Conservation (phyloP, 1,139 yeast species). For the Suhomyces bolitotheri region DNA sequence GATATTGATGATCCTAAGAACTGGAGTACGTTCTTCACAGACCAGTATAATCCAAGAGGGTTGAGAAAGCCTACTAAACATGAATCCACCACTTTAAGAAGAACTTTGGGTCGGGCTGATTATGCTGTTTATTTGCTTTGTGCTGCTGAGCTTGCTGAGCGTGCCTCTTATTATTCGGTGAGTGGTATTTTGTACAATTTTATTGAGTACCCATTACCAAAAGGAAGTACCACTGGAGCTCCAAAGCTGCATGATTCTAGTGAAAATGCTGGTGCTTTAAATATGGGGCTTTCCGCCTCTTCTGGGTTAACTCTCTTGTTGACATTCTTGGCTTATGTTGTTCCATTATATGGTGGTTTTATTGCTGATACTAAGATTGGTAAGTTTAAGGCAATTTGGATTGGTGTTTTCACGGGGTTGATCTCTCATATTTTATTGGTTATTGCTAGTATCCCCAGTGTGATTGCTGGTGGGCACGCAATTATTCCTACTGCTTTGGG, state of each 20-base stretch:
- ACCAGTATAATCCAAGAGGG: slow-evolving; percentile 23
- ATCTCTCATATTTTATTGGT: slow-evolving; percentile 26
- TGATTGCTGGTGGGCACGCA: slow-evolving; percentile 19
- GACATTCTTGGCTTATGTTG: slow-evolving; percentile 24
- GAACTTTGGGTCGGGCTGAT: slow-evolving; percentile 21
- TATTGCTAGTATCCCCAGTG: slow-evolving; percentile 23
- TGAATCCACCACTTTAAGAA: slow-evolving; percentile 19
- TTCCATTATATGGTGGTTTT: slow-evolving; percentile 26
- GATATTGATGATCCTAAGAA: slow-evolving; percentile 21
- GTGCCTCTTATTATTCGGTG: slow-evolving; percentile 25
- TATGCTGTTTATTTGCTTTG: slow-evolving; percentile 22
- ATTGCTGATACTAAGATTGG: slow-evolving; percentile 25
- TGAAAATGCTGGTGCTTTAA: slow-evolving; percentile 23
- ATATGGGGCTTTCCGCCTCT: slow-evolving; percentile 21
- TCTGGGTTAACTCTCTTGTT: slow-evolving; percentile 22
- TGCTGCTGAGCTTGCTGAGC: slow-evolving; percentile 25
- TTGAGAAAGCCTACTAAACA: slow-evolving; percentile 21
- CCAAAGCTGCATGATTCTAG: slow-evolving; percentile 14
- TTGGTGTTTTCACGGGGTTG: slow-evolving; percentile 26
- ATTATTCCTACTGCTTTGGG: slow-evolving; percentile 22
- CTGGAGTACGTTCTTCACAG: slow-evolving; percentile 20
- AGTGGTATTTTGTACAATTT: slow-evolving; percentile 22
- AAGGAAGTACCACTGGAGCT: slow-evolving; percentile 15
- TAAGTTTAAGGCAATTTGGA: slow-evolving; percentile 24
- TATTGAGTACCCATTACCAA: slow-evolving; percentile 22